Base-by-base conservation (phyloP, 192 early-diverging fungal genomes). In the Podila epicladia region DNA sequence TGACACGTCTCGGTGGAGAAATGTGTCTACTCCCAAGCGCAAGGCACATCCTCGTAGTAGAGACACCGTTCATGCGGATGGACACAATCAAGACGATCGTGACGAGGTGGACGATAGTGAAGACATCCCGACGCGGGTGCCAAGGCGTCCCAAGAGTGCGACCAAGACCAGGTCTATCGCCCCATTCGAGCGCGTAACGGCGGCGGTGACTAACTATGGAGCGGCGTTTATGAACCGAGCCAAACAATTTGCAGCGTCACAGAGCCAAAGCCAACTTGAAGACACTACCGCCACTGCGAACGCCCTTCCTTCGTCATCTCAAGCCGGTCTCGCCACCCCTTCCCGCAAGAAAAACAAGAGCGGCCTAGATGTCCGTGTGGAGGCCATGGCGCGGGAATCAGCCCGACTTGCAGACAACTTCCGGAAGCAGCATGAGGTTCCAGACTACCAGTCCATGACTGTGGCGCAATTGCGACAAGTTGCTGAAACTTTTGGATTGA, bases 401-500 rank as follows among this genome's bases (percentile, higher is more conserved):
- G 71, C 70, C 5, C 73, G 50, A 59, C 51, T 55, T 1, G 77
- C 73, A 13, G 71, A 61, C 1, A 51, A 37, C 22, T 32, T 80
- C 53, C 65, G 24, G 32, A 13, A 66, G 11, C 71, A 73, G 37
- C 11, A 17, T 5, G 4, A 37, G 13, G 57, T 68, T 53, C 71
- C 29, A 29, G 29, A 29, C 29, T 29, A 29, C 29, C 8, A 69
- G 2, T 24, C 66, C 4, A 80, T 80, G 77, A 64, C 71, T 0
- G 6, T 80, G 24, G 22, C 61, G 24, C 67, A 61, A 5, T 28
- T 80, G 38, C 65, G 70, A 9, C 19, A 68, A 31, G 38, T 55
- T 22, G 71, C 71, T 3, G 57, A 55, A 20, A 69, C 71, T 0
- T 80, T 80, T 61, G 77, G 77, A 9, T 45, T 80, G 20, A 80